A percentile compares a stretch with the other conserved stretches of the same genome.
phyloP scores from a whole-genome alignment of 2,329 filamentous ascomycete genomes.

The Claviceps sp. region DNA sequence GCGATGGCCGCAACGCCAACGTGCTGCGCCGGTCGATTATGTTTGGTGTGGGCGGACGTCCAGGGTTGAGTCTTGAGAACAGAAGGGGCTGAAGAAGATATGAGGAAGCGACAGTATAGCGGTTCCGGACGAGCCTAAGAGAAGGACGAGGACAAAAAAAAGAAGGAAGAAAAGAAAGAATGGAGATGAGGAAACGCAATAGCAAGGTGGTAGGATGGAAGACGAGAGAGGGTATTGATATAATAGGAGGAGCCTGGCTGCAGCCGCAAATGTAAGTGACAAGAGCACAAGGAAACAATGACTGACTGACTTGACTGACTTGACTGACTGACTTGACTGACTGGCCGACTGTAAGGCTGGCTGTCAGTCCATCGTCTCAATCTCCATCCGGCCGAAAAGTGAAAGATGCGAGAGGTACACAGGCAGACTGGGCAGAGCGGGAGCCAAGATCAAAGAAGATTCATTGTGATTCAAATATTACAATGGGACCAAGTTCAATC shows the following conservation, averaged over 20 bases:
- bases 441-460: background rate
- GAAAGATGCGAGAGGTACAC: background rate
- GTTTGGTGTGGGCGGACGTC: background rate
- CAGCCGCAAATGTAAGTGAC: background rate
- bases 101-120: background rate
- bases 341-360: background rate
- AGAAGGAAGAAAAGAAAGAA: background rate
- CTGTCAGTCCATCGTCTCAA: background rate
- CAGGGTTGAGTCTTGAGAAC: background rate
- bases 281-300: background rate
- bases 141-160: background rate
- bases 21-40: background rate
- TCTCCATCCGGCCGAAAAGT: background rate
- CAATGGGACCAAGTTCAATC: background rate
- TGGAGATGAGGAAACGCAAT: background rate
- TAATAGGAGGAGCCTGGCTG: background rate
- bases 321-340: too few species aligned
- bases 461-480: too few species aligned
- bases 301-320: background rate
- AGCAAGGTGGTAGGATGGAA: background rate
- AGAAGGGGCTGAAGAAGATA: background rate
- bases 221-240: background rate
- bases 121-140: background rate
- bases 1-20: background rate
- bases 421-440: background rate